Evolutionary conservation across 129 eudicot species (phyloP), one percentile per base, ranked within the genome.

Genomic region (Centaurea solstitialis): DNA sequence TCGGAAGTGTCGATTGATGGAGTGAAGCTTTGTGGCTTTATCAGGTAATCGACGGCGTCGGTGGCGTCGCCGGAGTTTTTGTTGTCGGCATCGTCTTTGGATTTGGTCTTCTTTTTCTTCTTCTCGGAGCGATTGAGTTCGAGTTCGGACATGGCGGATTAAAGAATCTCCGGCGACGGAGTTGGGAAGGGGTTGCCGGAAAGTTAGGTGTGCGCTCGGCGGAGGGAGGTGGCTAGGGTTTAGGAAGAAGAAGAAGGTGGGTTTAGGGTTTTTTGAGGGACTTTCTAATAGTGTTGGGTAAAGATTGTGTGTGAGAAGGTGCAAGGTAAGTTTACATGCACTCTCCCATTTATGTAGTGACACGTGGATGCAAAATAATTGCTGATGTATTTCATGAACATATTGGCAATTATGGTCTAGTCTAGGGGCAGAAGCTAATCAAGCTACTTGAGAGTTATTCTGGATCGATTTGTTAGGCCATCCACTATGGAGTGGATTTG

Each of bases 1-100:
- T 88, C 75, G 2, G 91, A 88, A 5, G 96, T 86, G 68, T 91
- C 89, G 35, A 81, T 74, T 10, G 90, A 17, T 6, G 96, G 96
- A 0, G 96, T 88, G 86, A 33, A 84, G 72, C 73, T 72, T 38
- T 90, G 95, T 15, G 94, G 94, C 37, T 90, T 90, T 57, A 90
- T 90, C 47, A 87, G 81, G 78, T 66, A 86, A 75, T 90, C 93
- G 3, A 1, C 38, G 18, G 20, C 75, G 9, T 5, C 21, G 9
- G 76, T 38, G 18, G 20, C 75, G 9, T 5, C 21, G 9, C 76
- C 68, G 20, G 82, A 53, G 59, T 43, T 82, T 70, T 76, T 75
- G 59, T 68, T 64, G 5, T 21, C 4, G 75, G 71, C 65, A 2
- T 74, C 83, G 4, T 35, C 79, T 40, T 82, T 47, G 76, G 82